Evolutionary conservation across 2,329 filamentous ascomycete genomes (phyloP).

Genomic region (Penicillium sp.): DNA sequence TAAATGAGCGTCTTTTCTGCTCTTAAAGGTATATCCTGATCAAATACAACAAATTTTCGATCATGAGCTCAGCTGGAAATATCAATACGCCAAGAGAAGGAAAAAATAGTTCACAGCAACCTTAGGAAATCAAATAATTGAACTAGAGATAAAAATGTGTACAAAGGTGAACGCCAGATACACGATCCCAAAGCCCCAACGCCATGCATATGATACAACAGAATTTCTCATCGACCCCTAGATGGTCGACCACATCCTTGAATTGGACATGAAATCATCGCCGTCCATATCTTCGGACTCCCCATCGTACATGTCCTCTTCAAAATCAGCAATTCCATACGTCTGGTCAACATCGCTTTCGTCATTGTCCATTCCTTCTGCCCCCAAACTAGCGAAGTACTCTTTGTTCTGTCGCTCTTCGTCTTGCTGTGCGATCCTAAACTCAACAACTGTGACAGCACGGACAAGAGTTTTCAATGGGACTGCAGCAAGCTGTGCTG

Average conservation of each 20-base stretch:
- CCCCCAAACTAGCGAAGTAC: slow-evolving; percentile 24
- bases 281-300: not conserved
- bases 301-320: not conserved
- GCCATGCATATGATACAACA: slow-evolving; percentile 2
- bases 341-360: slow-evolving; percentile 16
- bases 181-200: slow-evolving; percentile 3
- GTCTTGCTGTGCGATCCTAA: slow-evolving; percentile 42
- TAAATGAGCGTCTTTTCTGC: not conserved
- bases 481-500: slow-evolving; percentile 52
- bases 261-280: slow-evolving; percentile 4
- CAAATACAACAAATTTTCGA: not conserved
- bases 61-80: not conserved
- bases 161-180: slow-evolving; percentile 1
- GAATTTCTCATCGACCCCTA: slow-evolving; percentile 3
- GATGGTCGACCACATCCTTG: slow-evolving; percentile 20
- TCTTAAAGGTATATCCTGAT: not conserved
- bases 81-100: not conserved
- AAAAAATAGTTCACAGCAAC: not conserved
- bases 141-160: not conserved
- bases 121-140: not conserved
- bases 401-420: slow-evolving; percentile 37
- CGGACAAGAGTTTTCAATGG: slow-evolving; percentile 52
- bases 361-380: slow-evolving; percentile 21
- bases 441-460: slow-evolving; percentile 53
- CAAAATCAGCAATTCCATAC: slow-evolving; percentile 3